Base-by-base conservation (phyloP, 768 basidiomycete species). In the Russula earlei region DNA sequence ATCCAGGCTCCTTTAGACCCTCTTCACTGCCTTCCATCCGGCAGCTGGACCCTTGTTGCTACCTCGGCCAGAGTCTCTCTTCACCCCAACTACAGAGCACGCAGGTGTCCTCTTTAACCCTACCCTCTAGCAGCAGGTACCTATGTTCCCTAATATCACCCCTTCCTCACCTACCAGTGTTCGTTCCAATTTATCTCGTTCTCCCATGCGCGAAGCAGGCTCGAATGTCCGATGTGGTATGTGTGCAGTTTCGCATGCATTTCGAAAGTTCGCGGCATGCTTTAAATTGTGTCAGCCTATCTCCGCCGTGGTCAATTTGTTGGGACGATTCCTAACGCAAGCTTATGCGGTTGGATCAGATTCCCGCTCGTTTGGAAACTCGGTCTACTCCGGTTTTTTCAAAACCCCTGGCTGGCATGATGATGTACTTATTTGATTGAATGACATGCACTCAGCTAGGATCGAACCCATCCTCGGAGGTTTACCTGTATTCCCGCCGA, bases 221-320 rank as follows among this genome's bases (percentile, higher is more conserved):
- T 0, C 75, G 77, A 29, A 84, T 84, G 5, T 96, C 96, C 66
- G 96, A 98, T 66, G 90, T 92, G 54, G 92, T 98, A 5, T 90
- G 91, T 2, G 90, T 97, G 91, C 96, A 99, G 67, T 99, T 99
- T 69, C 98, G 96, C 70, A 97, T 99, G 90, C 96, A 99, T 69
- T 98, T 98, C 66, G 56, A 96, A 96, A 67, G 88, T 84, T 24
- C 79, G 90, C 31, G 85, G 82, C 68, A 96, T 99, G 96, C 81
- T 99, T 29, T 78, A 83, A 36, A 99, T 98, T 67, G 94, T 93
- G 29, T 80, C 82, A 54, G 71, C 77, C 44, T 84, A 85, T 76
- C 74, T 99, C 43, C 75, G 87, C 29, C 74, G 94, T 22, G 96
- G 96, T 5, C 71, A 84, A n/a, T 96, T 97, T 65, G 80, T 99